Evolutionary conservation across 176 grass and related monocot species (phyloP).

Genomic region (Ananas comosus): DNA sequence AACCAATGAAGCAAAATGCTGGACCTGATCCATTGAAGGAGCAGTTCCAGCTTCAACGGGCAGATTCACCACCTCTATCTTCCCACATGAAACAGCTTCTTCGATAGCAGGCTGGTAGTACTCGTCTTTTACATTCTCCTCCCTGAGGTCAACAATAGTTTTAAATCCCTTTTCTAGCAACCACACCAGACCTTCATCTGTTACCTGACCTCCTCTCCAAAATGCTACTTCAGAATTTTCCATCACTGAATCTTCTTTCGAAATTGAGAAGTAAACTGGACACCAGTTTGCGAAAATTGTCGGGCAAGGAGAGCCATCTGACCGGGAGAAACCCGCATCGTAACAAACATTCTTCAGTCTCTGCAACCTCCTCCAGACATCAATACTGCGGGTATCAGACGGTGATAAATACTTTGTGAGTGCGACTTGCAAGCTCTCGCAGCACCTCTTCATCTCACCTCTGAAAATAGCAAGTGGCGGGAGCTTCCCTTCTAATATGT

Average conservation of each 20-base stretch:
- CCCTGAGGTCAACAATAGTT: slow-evolving; percentile 84
- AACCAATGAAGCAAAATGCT: slow-evolving; percentile 64
- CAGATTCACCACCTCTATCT: slow-evolving; percentile 77
- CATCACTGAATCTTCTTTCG: slow-evolving; percentile 31
- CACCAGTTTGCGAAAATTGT: slow-evolving; percentile 92
- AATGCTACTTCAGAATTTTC: slow-evolving; percentile 79
- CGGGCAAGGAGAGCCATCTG: slow-evolving; percentile 65
- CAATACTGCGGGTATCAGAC: slow-evolving; percentile 29
- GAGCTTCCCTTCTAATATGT: slow-evolving; percentile 45
- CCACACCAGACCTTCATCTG: slow-evolving; percentile 70
- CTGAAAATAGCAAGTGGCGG: slow-evolving; percentile 77
- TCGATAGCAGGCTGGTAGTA: slow-evolving; percentile 51
- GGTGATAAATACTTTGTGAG: slow-evolving; percentile 51
- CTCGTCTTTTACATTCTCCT: slow-evolving; percentile 61
- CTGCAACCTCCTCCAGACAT: slow-evolving; percentile 70
- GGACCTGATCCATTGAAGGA: slow-evolving; percentile 68
- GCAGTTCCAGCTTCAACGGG: slow-evolving; percentile 76
- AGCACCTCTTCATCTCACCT: slow-evolving; percentile 87
- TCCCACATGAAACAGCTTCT: slow-evolving; percentile 56
- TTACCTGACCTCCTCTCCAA: slow-evolving; percentile 93
- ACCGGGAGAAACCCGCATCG: slow-evolving; percentile 73
- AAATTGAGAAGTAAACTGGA: slow-evolving; percentile 46
- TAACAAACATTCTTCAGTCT: slow-evolving; percentile 87
- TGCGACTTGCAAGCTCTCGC: slow-evolving; percentile 85
- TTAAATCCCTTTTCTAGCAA: slow-evolving; percentile 61